These are phyloP conservation scores for Solanum acaule DNA, from an alignment of 257 asterid species.

Conservation along the genomic window DNA sequence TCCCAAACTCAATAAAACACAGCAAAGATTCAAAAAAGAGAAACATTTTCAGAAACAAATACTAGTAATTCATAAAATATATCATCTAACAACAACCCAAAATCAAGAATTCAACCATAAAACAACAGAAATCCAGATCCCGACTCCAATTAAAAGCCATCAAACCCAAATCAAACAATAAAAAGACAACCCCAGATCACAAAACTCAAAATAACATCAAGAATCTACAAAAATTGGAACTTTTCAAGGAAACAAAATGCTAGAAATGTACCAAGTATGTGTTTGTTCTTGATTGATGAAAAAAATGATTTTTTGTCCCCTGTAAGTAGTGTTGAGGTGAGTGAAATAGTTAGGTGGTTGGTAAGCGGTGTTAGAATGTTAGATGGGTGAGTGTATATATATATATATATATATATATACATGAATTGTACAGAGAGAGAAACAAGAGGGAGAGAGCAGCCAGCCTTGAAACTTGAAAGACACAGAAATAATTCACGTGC, in stretches of 20 bases:
- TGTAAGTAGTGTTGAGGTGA: neutral
- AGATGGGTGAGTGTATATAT: neutral
- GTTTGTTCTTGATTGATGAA: neutral
- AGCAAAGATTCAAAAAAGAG: neutral
- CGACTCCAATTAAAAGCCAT: neutral
- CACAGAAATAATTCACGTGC: neutral
- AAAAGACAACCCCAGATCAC: neutral
- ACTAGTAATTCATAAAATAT: neutral
- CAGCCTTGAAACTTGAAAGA: neutral
- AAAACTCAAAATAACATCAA: neutral
- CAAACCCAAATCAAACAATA: neutral
- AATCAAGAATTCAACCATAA: neutral
- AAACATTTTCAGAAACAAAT: neutral
- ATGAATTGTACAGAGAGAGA: neutral
- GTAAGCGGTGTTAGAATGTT: neutral
- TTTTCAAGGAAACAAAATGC: neutral
- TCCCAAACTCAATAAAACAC: neutral
- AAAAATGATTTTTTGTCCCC: neutral
- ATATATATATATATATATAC: neutral
- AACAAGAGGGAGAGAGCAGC: neutral
- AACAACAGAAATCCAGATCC: neutral
- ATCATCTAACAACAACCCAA: neutral
- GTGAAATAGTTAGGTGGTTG: neutral
- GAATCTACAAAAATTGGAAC: neutral
- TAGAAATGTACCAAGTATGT: neutral